Evolutionary conservation across 305 asterid genomes (phyloP).

Genomic region (Rubia occidens): DNA sequence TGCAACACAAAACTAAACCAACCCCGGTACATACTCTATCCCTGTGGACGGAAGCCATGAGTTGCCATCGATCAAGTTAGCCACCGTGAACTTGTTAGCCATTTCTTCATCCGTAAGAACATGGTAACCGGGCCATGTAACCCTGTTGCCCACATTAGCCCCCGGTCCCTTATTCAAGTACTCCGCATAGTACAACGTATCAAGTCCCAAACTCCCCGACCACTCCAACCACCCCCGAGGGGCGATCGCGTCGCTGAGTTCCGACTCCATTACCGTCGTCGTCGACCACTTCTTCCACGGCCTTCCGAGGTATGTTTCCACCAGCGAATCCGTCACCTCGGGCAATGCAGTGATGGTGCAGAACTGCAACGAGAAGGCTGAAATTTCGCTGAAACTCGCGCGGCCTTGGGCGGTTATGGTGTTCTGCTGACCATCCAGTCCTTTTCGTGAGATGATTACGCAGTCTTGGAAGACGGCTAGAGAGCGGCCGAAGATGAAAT

Average conservation of each 20-base stretch:
- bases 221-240: slow-evolving; percentile 2
- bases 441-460: background rate
- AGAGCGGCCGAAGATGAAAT: slow-evolving; percentile 5
- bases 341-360: background rate
- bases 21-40: background rate
- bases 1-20: background rate
- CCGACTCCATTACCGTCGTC: background rate
- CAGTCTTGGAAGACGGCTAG: background rate
- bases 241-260: background rate
- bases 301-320: background rate
- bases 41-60: background rate
- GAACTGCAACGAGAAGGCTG: background rate
- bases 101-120: background rate
- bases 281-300: background rate
- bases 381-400: background rate
- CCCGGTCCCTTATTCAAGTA: background rate
- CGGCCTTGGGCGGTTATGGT: slow-evolving; percentile 1
- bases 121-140: background rate
- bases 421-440: background rate
- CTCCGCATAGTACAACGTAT: background rate
- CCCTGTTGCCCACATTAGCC: background rate
- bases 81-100: background rate
- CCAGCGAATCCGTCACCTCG: background rate
- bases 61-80: background rate
- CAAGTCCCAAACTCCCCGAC: background rate